Base-by-base conservation (phyloP, 129 eudicot species). In the Scalesia atractyloides region DNA sequence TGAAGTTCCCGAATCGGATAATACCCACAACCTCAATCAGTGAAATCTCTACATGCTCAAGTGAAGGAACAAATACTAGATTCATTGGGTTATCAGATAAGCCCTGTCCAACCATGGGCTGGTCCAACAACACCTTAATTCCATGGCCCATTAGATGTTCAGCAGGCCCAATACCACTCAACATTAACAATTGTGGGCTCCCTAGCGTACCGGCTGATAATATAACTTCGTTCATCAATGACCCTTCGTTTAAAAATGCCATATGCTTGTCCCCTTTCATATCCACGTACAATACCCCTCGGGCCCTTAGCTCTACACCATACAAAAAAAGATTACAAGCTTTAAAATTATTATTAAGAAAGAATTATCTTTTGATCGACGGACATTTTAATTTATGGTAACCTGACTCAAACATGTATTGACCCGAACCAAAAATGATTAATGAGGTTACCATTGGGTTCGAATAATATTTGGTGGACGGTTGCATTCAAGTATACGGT, bases 201-300 rank as follows among this genome's bases (percentile, higher is more conserved):
- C 98, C 98, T 5, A 94, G 63, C 51, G 98, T 90, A 9, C 98
- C 98, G 0, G 97, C 90, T 56, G 92, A 82, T 62, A 90, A 9
- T 19, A 94, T 84, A 52, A 94, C 64, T 68, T 94, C 98, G 73
- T 79, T 90, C 56, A n/a, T 62, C 44, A 17, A 24, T 3, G 84
- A 66, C 68, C 83, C 93, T 56, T 47, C 44, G 20, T 69, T 79
- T 68, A 94, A 47, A 26, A 50, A 15, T 14, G 97, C 98, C 68
- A 58, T 53, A 84, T 93, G 98, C 20, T 26, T 64, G 1, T 6
- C 43, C 5, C 92, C 97, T 0, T 64, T 26, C 46, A 79, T 69
- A 70, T 93, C 98, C 39, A 54, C 78, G 69, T 66, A 93, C 51
- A 69, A 39, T 0, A 90, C 96, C 51, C 92, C 98, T 43, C 67